Evolutionary conservation across 345 rosid genomes (phyloP).

Genomic region (Camelina neglecta): DNA sequence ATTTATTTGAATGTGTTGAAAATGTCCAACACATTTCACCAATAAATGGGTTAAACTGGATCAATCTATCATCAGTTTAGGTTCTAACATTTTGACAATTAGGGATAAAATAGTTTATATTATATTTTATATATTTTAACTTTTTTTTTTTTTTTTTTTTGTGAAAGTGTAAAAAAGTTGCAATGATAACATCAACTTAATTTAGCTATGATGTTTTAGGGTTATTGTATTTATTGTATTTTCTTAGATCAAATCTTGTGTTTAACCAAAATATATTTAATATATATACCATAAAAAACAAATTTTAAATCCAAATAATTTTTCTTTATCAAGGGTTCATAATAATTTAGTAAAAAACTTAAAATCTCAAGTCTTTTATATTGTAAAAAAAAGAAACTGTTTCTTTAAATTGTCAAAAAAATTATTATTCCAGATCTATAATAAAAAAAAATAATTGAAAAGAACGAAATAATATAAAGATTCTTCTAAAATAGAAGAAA

Average conservation of each 20-base stretch:
- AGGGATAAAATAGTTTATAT: background rate
- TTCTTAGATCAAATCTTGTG: background rate
- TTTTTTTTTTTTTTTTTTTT: too few species aligned
- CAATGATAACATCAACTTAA: background rate
- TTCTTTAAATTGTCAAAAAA: background rate
- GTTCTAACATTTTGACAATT: background rate
- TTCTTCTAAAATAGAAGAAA: constrained; percentile 4
- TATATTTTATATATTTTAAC: background rate
- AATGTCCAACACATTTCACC: background rate
- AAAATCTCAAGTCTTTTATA: background rate
- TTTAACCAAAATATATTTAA: background rate
- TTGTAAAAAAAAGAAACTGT: background rate
- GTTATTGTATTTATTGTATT: background rate
- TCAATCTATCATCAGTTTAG: constrained; percentile 1
- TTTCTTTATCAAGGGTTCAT: background rate
- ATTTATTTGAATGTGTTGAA: constrained; percentile 3
- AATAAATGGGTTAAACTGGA: constrained; percentile 2
- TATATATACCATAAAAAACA: background rate
- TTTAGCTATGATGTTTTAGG: background rate
- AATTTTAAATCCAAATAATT: background rate
- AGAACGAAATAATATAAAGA: background rate
- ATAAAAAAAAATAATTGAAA: background rate
- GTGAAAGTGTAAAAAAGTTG: background rate
- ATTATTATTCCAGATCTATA: background rate
- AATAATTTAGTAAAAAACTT: background rate